Evolutionary conservation across 1,284 basidiomycete species (phyloP), one percentile per base, ranked within the genome.

Genomic region (Schizophyllum amplum): DNA sequence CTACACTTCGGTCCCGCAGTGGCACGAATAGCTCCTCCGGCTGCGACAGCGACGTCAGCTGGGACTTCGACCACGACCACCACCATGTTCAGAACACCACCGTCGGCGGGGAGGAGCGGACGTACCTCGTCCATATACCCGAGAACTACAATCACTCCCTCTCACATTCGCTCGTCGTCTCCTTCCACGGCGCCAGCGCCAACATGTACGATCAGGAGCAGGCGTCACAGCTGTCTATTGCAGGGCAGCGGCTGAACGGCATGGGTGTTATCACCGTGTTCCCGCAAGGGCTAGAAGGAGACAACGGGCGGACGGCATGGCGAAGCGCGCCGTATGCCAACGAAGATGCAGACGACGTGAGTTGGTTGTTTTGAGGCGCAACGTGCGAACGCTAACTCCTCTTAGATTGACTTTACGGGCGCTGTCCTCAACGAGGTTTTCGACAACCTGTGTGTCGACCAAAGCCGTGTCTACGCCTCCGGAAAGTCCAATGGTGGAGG

Each of bases 401-500:
- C 7, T 17, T 42, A 58, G 56, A 20, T 60, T 47, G 51, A 13
- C 51, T 60, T 60, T 52, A 48, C 51, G 15, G n/a, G 51, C 9
- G 22, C 23, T 2, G 47, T 58, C 2, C 27, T 60, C 25, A 47
- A 54, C 6, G 24, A 27, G 1, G 52, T 58, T 5, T 26, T 51
- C 20, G 20, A 51, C 25, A 60, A 58, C 50, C 56, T 60, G n/a
- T 60, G 59, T 22, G n/a, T 60, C 33, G 59, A 60, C 21, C 17
- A 47, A 2, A 58, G 51, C 3, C 51, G 59, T 2, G 26, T 58
- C 3, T 60, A 60, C 56, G 59, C 56, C 1, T 57, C 59, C 4
- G 59, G 59, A 6, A 57, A 51, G 52, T 58, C 56, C 53, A 60
- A 60, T 24, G 59, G 59, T 23, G 59, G 59, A 17, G 59, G 59